Conservation (phyloP, 2,329 filamentous ascomycete genomes). For the Macrophomina pseudophaseolina region DNA sequence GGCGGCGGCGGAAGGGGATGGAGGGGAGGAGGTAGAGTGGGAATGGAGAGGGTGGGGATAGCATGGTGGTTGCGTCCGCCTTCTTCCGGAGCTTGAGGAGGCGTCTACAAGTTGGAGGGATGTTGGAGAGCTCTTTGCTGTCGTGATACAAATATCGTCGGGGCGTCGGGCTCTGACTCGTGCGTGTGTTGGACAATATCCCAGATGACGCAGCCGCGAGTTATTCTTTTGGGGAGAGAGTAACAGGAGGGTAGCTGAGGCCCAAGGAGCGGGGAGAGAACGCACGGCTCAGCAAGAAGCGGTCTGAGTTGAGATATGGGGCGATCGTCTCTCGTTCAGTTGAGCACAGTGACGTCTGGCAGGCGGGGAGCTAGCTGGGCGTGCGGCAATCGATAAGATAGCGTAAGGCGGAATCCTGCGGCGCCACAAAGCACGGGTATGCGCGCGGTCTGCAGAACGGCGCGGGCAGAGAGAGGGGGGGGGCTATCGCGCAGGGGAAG, state of each 20-base stretch:
- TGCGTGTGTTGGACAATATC: background rate
- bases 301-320: background rate
- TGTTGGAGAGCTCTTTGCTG: background rate
- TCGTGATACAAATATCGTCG: background rate
- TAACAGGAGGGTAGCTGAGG: background rate
- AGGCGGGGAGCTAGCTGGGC: slow-evolving; percentile 13
- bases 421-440: background rate
- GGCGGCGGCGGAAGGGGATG: slow-evolving; percentile 44
- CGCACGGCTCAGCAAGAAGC: background rate
- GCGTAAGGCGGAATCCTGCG: slow-evolving; percentile 20
- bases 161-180: slow-evolving; percentile 14
- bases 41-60: slow-evolving; percentile 33
- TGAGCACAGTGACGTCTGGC: background rate
- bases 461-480: background rate
- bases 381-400: slow-evolving; percentile 19
- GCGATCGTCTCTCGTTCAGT: background rate
- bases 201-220: background rate
- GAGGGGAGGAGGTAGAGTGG: slow-evolving; percentile 46
- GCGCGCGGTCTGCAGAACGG: background rate
- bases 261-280: background rate
- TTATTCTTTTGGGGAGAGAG: no score
- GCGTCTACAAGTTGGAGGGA: background rate
- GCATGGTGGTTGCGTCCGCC: background rate
- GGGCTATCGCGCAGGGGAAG: background rate
- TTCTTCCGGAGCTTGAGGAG: background rate